phyloP scores from a whole-genome alignment of 164 flowering plant species.

The Piper betle region DNA sequence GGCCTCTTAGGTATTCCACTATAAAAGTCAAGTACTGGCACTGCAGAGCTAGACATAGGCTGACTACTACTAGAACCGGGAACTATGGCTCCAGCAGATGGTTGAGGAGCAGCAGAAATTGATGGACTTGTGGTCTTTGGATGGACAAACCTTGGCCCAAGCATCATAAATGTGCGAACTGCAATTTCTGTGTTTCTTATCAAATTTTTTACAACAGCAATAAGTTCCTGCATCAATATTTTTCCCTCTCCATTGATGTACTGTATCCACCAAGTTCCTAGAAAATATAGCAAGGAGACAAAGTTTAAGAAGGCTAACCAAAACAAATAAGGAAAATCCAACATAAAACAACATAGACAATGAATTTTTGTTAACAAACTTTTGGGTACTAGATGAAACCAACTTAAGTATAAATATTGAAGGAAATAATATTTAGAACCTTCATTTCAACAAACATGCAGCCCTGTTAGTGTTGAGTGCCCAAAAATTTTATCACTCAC shows the following conservation, averaged over 20 bases:
- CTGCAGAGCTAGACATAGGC: constrained; percentile 31
- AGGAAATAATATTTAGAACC: too few relatives aligned
- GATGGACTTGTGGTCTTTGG: constrained; percentile 30
- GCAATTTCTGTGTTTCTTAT: constrained; percentile 83
- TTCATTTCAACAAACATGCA: too few relatives aligned
- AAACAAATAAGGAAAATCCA: too few relatives aligned
- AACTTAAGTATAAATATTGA: too few relatives aligned
- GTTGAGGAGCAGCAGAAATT: constrained; percentile 38
- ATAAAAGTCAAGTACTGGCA: constrained; percentile 75
- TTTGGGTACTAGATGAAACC: too few relatives aligned
- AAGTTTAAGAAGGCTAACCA: background rate
- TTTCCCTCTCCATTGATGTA: constrained; percentile 70
- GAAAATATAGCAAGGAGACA: background rate
- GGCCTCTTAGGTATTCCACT: constrained; percentile 85
- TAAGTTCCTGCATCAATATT: constrained; percentile 56
- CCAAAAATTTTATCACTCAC: too few relatives aligned
- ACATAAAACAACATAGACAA: too few relatives aligned
- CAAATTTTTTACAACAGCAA: constrained; percentile 65
- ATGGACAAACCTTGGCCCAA: constrained; percentile 71
- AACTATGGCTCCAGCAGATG: constrained; percentile 34
- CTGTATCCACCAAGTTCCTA: constrained; percentile 94
- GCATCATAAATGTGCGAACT: constrained; percentile 81
- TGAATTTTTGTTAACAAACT: too few relatives aligned
- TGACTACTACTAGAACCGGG: constrained; percentile 35
- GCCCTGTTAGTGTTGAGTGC: too few relatives aligned